A percentile compares a stretch with the other conserved stretches of the same genome.
These are phyloP conservation scores for Eimeria sp. DNA, from an alignment of 169 alveolate genomes.

Conservation along the genomic window DNA sequence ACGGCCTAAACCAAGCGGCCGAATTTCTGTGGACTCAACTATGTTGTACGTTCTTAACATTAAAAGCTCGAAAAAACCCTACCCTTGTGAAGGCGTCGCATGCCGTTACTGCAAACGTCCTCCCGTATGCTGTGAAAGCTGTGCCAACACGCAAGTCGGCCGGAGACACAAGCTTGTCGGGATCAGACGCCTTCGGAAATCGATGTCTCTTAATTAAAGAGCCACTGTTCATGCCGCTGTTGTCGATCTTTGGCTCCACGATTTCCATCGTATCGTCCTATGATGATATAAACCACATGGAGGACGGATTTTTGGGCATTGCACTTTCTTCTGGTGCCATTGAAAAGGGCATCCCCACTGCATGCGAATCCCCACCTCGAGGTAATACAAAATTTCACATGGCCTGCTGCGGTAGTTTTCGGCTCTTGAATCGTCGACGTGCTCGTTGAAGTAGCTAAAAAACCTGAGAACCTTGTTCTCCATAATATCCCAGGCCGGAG, in stretches of 20 bases:
- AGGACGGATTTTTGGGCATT: not conserved
- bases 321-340: not conserved
- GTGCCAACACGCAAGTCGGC: slow-evolving; percentile 90
- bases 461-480: slow-evolving; percentile 87
- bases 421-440: slow-evolving; percentile 89
- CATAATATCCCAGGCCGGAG: slow-evolving; percentile 83
- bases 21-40: not conserved
- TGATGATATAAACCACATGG: not conserved
- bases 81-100: slow-evolving; percentile 92
- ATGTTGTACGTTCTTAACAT: not conserved
- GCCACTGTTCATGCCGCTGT: slow-evolving; percentile 93
- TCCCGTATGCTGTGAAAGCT: slow-evolving; percentile 89
- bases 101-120: slow-evolving; percentile 87
- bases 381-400: slow-evolving; percentile 88
- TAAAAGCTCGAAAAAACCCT: not conserved
- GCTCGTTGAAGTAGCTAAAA: slow-evolving; percentile 91
- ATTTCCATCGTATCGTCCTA: slow-evolving; percentile 90
- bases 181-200: slow-evolving; percentile 86
- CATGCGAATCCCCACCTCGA: slow-evolving; percentile 83
- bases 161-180: slow-evolving; percentile 85
- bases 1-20: not conserved
- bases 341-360: not conserved
- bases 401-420: slow-evolving; percentile 90
- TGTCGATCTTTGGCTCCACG: slow-evolving; percentile 90
- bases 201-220: slow-evolving; percentile 90